Evolutionary conservation across 257 asterid species (phyloP), one percentile per base, ranked within the genome.

Genomic region (Nicotiana obtusifolia): DNA sequence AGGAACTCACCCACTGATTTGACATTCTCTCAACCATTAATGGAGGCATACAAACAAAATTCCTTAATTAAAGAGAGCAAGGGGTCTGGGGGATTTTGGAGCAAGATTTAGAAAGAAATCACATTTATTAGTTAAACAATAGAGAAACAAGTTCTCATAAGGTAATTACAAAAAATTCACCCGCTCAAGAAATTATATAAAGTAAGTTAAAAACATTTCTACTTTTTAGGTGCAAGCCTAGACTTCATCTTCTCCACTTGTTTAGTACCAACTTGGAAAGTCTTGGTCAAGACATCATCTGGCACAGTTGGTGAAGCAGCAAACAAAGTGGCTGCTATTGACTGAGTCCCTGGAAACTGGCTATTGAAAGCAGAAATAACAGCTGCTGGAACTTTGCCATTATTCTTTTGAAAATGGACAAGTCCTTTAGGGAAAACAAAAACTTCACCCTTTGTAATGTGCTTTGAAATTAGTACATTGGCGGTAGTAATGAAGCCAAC

Each of bases 331-430:
- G 85, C 82, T 24, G 90, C 90, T n/a, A 93, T 83, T 14, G 93
- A 88, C 85, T 89, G 93, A 6, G 97, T 91, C 7, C 97, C 97
- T 0, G 93, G 92, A 6, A 93, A 83, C 86, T 93, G 97, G 81
- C 97, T 90, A 78, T 93, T 93, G 90, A 93, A 93, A 17, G 90
- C 97, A 52, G 92, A 61, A 24, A 90, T 79, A 13, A 87, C 95
- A 13, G 97, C 84, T 0, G 95, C 95, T 0, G 92, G 80, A 3
- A 64, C 41, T 9, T 79, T 28, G 1, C 93, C 95, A 77, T 84
- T 84, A 53, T 84, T 84, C 81, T 84, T 82, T 14, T 84, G 87
- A 73, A 84, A 84, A 66, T 93, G 96, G 57, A 90, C 87, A 28
- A 92, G 90, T 1, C 91, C 93, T 80, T 80, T 89, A 0, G 97